Evolutionary conservation across 2,329 filamentous ascomycete species (phyloP).

Genomic region (Calonectria leucothoes): DNA sequence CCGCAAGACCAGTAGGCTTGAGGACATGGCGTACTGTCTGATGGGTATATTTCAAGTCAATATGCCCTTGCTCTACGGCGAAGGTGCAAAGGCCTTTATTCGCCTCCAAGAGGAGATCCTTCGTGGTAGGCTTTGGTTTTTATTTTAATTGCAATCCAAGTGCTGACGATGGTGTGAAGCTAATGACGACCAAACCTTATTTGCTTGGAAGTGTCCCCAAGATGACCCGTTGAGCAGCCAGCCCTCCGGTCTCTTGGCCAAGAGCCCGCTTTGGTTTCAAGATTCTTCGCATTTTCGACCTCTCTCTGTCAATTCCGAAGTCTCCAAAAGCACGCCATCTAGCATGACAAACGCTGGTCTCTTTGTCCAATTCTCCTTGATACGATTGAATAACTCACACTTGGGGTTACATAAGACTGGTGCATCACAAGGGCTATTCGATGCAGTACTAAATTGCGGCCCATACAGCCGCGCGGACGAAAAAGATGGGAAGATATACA

Average conservation of each 20-base stretch:
- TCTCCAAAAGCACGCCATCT: not conserved
- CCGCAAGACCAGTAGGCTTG: not conserved
- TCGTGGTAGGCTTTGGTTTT: not conserved
- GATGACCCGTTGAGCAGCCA: not conserved
- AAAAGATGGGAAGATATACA: not conserved
- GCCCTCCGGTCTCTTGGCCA: not conserved
- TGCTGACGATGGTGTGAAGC: not conserved
- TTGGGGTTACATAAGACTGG: too few relatives aligned
- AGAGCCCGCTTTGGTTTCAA: not conserved
- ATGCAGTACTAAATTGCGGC: not conserved
- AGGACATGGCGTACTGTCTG: constrained; percentile 26
- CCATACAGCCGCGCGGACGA: not conserved
- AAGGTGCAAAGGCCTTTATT: not conserved
- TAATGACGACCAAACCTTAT: not conserved
- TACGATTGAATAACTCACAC: not conserved
- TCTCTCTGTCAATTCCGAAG: not conserved
- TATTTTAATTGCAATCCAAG: fast-evolving
- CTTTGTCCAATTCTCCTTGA: not conserved
- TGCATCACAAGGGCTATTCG: not conserved
- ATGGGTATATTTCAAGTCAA: constrained; percentile 18
- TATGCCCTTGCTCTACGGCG: constrained; percentile 11
- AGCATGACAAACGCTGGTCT: not conserved
- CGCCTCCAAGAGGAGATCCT: constrained; percentile 15
- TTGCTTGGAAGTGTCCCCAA: not conserved
- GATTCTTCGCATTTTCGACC: not conserved